A percentile compares a stretch with the other conserved stretches of the same genome.
Evolutionary conservation across 2,329 filamentous ascomycete genomes (phyloP).

Genomic region (Elsinoe fawcettii): DNA sequence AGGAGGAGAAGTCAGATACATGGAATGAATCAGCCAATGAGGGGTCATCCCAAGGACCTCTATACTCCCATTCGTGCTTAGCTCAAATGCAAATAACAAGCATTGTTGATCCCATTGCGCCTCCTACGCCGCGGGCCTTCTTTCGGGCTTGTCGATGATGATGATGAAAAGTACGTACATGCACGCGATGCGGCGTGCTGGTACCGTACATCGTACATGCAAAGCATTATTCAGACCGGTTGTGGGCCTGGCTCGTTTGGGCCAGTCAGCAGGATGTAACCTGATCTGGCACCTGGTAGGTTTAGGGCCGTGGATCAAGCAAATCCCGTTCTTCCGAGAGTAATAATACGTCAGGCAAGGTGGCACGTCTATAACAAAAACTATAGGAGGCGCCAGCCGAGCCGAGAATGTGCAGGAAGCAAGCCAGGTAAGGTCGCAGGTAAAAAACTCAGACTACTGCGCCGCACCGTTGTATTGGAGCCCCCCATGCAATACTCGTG

Average conservation of each 20-base stretch:
- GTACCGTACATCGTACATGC: background rate
- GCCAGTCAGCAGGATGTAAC: constrained; percentile 7
- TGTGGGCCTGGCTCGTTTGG: constrained; percentile 9
- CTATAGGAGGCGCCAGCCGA: constrained; percentile 9
- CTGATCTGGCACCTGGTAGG: constrained; percentile 5
- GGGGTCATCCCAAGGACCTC: background rate
- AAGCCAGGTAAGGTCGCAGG: background rate
- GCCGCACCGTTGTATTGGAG: constrained; percentile 5
- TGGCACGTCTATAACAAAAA: constrained; percentile 1
- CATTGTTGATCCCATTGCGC: background rate
- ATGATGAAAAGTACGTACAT: constrained; percentile 2
- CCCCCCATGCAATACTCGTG: background rate
- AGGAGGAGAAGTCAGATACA: constrained; percentile 2
- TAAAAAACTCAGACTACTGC: background rate
- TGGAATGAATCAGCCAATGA: background rate
- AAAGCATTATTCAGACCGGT: constrained; percentile 4
- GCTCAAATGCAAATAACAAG: constrained; percentile 2
- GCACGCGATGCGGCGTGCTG: background rate
- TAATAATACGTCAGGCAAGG: constrained; percentile 5
- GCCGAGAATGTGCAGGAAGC: background rate
- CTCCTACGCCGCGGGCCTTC: constrained; percentile 5
- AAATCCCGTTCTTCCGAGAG: constrained; percentile 12
- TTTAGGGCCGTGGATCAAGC: constrained; percentile 11
- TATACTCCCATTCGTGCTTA: constrained; percentile 12
- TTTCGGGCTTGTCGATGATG: background rate